phyloP scores from a whole-genome alignment of 495 filamentous ascomycete genomes.

The Aspergillus diversus region DNA sequence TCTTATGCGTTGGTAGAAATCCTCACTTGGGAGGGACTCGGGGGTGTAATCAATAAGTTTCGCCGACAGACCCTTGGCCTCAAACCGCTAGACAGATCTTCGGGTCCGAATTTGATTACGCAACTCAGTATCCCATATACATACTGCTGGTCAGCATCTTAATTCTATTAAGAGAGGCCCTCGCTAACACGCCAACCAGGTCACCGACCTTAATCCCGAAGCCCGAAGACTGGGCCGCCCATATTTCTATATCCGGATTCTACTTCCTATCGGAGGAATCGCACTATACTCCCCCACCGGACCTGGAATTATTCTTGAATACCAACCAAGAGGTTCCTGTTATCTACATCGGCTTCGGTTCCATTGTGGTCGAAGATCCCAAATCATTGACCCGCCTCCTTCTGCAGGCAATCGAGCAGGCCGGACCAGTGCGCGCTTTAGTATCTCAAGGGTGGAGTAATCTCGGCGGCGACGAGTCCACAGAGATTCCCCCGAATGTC shows the following conservation, averaged over 20 bases:
- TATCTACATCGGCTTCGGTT: constrained; percentile 68
- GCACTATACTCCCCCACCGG: constrained; percentile 50
- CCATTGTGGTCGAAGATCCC: constrained; percentile 62
- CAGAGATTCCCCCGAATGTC: constrained; percentile 34
- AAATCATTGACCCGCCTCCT: constrained; percentile 51
- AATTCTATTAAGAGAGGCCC: not conserved
- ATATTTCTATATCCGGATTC: constrained; percentile 44
- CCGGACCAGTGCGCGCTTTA: constrained; percentile 55
- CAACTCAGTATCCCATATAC: constrained; percentile 59
- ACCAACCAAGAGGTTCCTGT: constrained; percentile 46
- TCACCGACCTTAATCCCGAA: constrained; percentile 59
- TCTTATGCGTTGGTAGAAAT: constrained; percentile 61
- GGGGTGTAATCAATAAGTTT: constrained; percentile 12
- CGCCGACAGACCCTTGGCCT: constrained; percentile 40
- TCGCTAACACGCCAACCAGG: constrained; percentile 1
- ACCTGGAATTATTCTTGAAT: constrained; percentile 49
- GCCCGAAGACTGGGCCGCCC: constrained; percentile 58
- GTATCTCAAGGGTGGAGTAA: constrained; percentile 64
- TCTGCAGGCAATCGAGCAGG: constrained; percentile 49
- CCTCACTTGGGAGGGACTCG: constrained; percentile 64
- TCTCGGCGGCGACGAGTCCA: constrained; percentile 42
- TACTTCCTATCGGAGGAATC: constrained; percentile 52
- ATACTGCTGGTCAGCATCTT: constrained; percentile 56
- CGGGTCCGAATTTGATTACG: constrained; percentile 30
- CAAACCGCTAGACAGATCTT: constrained; percentile 41